phyloP scores from a whole-genome alignment of 140 eudicot genomes.

The Stevia rebaudiana region DNA sequence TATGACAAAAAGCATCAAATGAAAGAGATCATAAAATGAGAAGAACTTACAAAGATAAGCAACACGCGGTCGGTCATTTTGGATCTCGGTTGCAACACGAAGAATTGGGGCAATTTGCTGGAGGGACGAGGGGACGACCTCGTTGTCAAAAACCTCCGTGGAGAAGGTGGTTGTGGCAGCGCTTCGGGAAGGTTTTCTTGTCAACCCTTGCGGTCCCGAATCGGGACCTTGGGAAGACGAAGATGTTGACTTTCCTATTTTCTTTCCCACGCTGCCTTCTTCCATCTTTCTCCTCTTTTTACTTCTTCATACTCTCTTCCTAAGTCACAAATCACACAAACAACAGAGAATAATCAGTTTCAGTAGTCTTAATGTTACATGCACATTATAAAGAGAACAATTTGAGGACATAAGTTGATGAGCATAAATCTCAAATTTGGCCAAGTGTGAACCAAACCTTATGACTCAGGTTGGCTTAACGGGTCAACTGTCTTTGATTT shows the following conservation, averaged over 20 bases:
- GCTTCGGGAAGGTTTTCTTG: constrained; percentile 74
- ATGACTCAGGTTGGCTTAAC: too few relatives aligned
- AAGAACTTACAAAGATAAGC: constrained; percentile 71
- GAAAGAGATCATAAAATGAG: background rate
- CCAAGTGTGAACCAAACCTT: background rate
- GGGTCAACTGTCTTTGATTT: too few relatives aligned
- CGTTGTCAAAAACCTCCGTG: constrained; percentile 85
- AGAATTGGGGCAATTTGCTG: constrained; percentile 82
- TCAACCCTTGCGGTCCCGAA: constrained; percentile 37
- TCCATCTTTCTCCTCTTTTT: constrained; percentile 34
- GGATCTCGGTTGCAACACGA: constrained; percentile 83
- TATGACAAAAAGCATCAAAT: too few relatives aligned
- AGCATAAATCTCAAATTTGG: too few relatives aligned
- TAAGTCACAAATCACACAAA: constrained; percentile 11
- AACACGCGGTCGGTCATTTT: constrained; percentile 76
- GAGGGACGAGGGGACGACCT: constrained; percentile 92
- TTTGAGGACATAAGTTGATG: background rate
- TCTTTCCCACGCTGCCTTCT: constrained; percentile 41
- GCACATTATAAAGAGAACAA: background rate
- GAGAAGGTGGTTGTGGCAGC: constrained; percentile 81
- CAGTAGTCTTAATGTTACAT: constrained; percentile 2
- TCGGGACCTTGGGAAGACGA: constrained; percentile 26
- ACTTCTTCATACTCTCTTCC: constrained; percentile 29
- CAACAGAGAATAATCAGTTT: constrained; percentile 8
- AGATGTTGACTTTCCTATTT: constrained; percentile 24